Evolutionary conservation across 2,329 filamentous ascomycete genomes (phyloP).

Genomic region (Colletotrichum phormii): DNA sequence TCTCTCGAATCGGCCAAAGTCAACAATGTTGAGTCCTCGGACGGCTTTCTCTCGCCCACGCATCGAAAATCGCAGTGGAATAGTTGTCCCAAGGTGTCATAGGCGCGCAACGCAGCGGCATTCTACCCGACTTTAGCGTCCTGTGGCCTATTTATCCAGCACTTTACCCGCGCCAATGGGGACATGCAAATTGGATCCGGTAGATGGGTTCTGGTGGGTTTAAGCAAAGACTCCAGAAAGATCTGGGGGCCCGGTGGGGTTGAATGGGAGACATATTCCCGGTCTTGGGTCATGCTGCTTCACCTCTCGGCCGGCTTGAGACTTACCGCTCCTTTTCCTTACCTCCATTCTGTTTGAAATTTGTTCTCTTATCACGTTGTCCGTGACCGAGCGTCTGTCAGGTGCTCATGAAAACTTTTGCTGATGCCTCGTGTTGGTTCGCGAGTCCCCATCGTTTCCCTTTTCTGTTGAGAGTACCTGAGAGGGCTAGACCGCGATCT

Average conservation of each 20-base stretch:
- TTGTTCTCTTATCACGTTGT: constrained; percentile 1
- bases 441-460: neutral
- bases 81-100: constrained; percentile 11
- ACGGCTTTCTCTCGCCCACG: neutral
- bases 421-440: neutral
- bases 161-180: constrained; percentile 36
- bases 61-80: neutral
- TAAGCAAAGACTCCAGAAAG: neutral
- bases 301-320: neutral
- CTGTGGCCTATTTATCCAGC: constrained; percentile 30
- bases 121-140: constrained; percentile 26
- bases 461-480: constrained; percentile 12
- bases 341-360: neutral
- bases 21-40: neutral
- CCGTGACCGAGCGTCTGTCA: constrained; percentile 3
- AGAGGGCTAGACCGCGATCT: neutral
- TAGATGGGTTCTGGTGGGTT: constrained; percentile 25
- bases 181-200: constrained; percentile 8
- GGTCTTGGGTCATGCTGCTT: constrained; percentile 13
- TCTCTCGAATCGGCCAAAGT: neutral
- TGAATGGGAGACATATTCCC: neutral
- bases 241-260: constrained; percentile 17
- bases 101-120: constrained; percentile 36
- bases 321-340: constrained; percentile 28
- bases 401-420: constrained; percentile 15